Conservation (phyloP, 495 filamentous ascomycete species). For the Tuber microsphaerosporum region DNA sequence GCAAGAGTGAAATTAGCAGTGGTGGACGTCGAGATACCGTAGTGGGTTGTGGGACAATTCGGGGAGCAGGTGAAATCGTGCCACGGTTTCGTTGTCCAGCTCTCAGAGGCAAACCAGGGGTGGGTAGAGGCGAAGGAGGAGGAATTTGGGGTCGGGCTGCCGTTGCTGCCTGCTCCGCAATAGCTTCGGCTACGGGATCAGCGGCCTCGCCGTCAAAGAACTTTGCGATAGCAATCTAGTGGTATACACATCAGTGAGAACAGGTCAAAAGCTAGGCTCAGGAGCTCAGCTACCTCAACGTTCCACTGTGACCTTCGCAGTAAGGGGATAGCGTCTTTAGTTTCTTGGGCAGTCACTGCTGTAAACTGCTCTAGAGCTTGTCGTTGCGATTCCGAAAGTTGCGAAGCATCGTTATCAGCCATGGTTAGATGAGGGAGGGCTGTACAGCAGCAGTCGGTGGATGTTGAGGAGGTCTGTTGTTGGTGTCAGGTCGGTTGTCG, state of each 20-base stretch:
- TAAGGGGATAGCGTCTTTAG: constrained; percentile 68
- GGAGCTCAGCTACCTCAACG: constrained; percentile 58
- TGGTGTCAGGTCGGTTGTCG: neutral
- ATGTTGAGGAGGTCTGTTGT: neutral
- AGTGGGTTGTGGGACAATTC: constrained; percentile 68
- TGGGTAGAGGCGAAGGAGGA: constrained; percentile 39
- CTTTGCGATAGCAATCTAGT: constrained; percentile 83
- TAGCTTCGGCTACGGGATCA: constrained; percentile 71
- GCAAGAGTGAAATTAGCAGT: constrained; percentile 65
- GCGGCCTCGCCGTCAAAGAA: constrained; percentile 95
- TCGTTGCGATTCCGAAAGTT: constrained; percentile 69
- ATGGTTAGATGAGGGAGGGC: constrained; percentile 24
- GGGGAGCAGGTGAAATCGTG: constrained; percentile 57
- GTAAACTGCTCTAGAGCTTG: constrained; percentile 78
- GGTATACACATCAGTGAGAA: constrained; percentile 23
- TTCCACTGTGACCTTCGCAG: constrained; percentile 90
- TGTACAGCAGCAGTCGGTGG: constrained; percentile 4
- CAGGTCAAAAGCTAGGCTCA: constrained; percentile 9
- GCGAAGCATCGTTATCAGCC: constrained; percentile 52
- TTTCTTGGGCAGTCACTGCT: constrained; percentile 75
- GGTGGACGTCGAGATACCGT: constrained; percentile 61
- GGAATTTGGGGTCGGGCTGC: constrained; percentile 42
- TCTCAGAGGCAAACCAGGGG: constrained; percentile 38
- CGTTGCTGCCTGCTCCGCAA: constrained; percentile 48
- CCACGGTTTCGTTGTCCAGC: constrained; percentile 15